Base-by-base conservation (phyloP, 2,329 filamentous ascomycete genomes). In the Graphium sp. region DNA sequence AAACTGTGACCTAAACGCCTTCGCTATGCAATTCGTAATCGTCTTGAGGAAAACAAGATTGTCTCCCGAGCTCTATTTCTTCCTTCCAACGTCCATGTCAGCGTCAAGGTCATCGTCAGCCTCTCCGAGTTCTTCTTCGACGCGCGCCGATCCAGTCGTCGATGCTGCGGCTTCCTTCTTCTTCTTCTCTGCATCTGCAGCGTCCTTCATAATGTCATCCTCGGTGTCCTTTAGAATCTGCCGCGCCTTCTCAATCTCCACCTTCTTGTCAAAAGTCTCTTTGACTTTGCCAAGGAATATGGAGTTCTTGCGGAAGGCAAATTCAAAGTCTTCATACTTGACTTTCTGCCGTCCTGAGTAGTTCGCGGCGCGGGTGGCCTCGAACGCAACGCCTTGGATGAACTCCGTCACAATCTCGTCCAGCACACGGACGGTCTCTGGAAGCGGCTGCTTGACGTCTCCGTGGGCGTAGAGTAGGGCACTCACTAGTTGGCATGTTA, bases 381-480 rank as follows among this genome's bases (percentile, higher is more conserved):
- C 77, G 57, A 92, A 89, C 53, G 81, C 87, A 31, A 89, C 75
- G 49, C 89, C 83, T 48, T 92, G 83, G 48, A 95, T 82, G 60
- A 92, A 94, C 58, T 95, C 89, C 36, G 85, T 93, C 35, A 93
- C 72, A 41, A 95, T 87, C 56, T 94, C 85, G 60, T 95, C 89
- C 28, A 95, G 74, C 29, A 87, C 70, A 35, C 79, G 74, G 34
- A 93, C 66, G 7, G 85, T 94, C 47, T 84, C 73, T 12, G 80
- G 74, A 16, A 95, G 74, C 1, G 84, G 81, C 31, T 77, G 64
- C 33, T 67, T 62, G 32, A 77, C 70, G 52, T 91, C 83, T 48
- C 83, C 84, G 47, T 81, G 79, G 34, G 77, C 79, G 50, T 74
- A 80, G 46, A 89, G 74, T 34, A 87, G 69, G 40, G 74, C 66